These are phyloP conservation scores for Sodiomyces alkalinus DNA, from an alignment of 2,329 filamentous ascomycete species.

Conservation along the genomic window DNA sequence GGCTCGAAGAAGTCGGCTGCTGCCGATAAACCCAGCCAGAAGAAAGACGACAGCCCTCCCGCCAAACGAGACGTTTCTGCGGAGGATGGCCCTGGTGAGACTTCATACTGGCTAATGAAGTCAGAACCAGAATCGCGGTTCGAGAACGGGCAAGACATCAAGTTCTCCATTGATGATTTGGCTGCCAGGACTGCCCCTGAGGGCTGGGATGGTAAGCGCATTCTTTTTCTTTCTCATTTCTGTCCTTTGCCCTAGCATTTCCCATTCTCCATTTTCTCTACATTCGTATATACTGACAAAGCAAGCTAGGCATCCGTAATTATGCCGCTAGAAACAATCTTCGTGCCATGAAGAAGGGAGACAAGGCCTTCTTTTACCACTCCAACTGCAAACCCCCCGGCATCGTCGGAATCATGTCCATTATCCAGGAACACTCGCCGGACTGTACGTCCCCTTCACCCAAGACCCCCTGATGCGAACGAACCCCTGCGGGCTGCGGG, in stretches of 20 bases:
- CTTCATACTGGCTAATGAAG: conserved; percentile 67
- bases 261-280: neutral
- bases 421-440: conserved; percentile 68
- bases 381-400: conserved; percentile 84
- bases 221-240: conserved; percentile 9
- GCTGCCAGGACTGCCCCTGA: conserved; percentile 59
- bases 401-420: conserved; percentile 77
- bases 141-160: conserved; percentile 73
- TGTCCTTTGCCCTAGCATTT: neutral
- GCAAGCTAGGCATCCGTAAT: conserved; percentile 4
- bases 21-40: no score
- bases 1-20: neutral
- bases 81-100: conserved; percentile 18
- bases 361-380: conserved; percentile 94
- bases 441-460: conserved; percentile 51
- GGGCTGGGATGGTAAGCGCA: conserved; percentile 81
- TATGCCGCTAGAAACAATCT: conserved; percentile 66
- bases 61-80: conserved; percentile 15
- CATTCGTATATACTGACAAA: conserved; percentile 1
- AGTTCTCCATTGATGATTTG: conserved; percentile 89
- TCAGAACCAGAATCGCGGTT: conserved; percentile 76
- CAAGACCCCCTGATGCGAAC: no score
- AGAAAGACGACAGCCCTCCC: neutral
- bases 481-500: neutral
- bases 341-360: conserved; percentile 77